phyloP scores from a whole-genome alignment of 78 protist genomes.

The Protostelium mycophagum region DNA sequence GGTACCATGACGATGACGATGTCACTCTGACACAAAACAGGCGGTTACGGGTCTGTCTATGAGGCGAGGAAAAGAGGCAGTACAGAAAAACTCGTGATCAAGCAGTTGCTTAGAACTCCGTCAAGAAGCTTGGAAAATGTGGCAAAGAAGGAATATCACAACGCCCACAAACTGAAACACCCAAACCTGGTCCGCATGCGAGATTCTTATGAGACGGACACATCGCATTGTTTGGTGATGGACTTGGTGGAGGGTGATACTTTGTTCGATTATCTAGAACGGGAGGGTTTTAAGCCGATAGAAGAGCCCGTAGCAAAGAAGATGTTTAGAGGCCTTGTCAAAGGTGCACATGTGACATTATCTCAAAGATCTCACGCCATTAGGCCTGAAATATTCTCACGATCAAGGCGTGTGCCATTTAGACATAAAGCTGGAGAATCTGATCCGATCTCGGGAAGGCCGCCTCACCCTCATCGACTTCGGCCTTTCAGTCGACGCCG shows the following conservation, averaged over 20 bases:
- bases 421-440: conserved; percentile 81
- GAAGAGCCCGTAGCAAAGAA: background rate
- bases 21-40: too few relatives aligned
- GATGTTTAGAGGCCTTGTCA: background rate
- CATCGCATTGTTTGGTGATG: background rate
- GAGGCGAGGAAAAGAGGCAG: too few relatives aligned
- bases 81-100: too few relatives aligned
- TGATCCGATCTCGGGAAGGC: conserved; percentile 39
- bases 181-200: too few relatives aligned
- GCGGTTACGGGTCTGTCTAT: too few relatives aligned
- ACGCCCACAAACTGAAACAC: too few relatives aligned
- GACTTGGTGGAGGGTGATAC: background rate
- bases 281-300: background rate
- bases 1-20: too few relatives aligned
- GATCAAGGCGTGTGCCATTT: conserved; percentile 63
- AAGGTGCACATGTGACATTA: background rate
- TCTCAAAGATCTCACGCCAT: too few relatives aligned
- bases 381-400: conserved; percentile 68
- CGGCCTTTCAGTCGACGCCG: conserved; percentile 57
- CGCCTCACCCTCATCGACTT: conserved; percentile 72
- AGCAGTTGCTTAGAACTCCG: too few relatives aligned
- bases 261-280: background rate
- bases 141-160: too few relatives aligned
- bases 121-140: too few relatives aligned
- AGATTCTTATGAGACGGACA: too few relatives aligned